These are phyloP conservation scores for Thielaviopsis cerberus DNA, from an alignment of 2,329 filamentous ascomycete genomes.

Conservation along the genomic window DNA sequence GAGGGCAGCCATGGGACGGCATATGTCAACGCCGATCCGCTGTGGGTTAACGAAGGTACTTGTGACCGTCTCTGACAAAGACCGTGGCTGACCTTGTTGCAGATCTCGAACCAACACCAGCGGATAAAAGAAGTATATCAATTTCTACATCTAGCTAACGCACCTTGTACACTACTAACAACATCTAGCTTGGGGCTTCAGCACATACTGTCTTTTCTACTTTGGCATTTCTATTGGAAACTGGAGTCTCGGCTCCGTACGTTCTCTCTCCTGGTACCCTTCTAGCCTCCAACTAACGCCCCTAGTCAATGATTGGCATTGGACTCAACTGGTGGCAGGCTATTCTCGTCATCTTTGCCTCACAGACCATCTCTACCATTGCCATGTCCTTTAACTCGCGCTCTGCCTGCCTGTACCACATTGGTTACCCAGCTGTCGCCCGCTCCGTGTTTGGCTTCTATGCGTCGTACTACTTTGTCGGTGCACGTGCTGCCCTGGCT, in stretches of 20 bases:
- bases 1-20: not conserved
- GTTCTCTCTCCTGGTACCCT: slow-evolving; percentile 2
- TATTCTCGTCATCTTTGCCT: not conserved
- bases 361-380: not conserved
- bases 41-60: not conserved
- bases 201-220: not conserved
- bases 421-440: not conserved
- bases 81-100: not conserved
- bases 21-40: not conserved
- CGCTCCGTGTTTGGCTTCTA: not conserved
- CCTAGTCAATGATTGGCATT: not conserved
- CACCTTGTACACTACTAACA: not conserved
- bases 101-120: not conserved
- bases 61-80: not conserved
- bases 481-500: not conserved
- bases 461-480: not conserved
- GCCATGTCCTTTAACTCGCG: not conserved
- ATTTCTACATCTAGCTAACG: not conserved
- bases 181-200: not conserved
- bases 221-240: not conserved
- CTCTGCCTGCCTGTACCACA: not conserved
- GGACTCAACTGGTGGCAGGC: not conserved
- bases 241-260: slow-evolving; percentile 11
- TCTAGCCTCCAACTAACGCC: not conserved
- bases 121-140: not conserved